A percentile compares a stretch with the other conserved stretches of the same genome.
Conservation (phyloP, 2,329 filamentous ascomycete genomes). For the Fusarium sterilihyphosum region DNA sequence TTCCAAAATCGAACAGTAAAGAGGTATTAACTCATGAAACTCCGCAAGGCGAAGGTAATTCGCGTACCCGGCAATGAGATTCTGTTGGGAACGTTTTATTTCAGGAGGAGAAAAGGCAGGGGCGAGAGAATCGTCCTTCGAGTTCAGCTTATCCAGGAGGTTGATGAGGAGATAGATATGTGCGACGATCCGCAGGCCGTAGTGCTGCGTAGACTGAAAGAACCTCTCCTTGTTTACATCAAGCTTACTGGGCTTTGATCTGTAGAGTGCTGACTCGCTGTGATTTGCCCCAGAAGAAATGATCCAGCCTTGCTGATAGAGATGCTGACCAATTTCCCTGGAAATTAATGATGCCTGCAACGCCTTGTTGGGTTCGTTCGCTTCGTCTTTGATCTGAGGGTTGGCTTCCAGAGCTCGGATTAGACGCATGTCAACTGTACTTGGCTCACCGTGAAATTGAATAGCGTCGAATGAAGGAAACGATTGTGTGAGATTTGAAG, state of each 20-base stretch:
- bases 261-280: conserved; percentile 43
- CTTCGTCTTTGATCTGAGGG: conserved; percentile 65
- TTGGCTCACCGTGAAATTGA: conserved; percentile 67
- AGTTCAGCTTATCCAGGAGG: conserved; percentile 68
- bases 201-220: conserved; percentile 66
- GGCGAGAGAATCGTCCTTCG: conserved; percentile 24
- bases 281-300: conserved; percentile 43
- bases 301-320: conserved; percentile 66
- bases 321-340: conserved; percentile 65
- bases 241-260: conserved; percentile 38
- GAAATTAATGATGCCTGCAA: conserved; percentile 81
- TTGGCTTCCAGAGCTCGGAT: conserved; percentile 69
- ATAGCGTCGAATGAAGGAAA: conserved; percentile 73
- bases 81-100: conserved; percentile 68
- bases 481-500: conserved; percentile 64
- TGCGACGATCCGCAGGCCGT: conserved; percentile 73
- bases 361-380: conserved; percentile 74
- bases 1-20: conserved; percentile 86
- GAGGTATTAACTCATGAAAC: conserved; percentile 81
- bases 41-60: conserved; percentile 78
- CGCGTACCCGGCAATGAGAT: conserved; percentile 83
- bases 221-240: conserved; percentile 57
- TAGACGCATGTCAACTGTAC: conserved; percentile 65
- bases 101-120: conserved; percentile 26
- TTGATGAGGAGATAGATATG: conserved; percentile 75